Conservation (phyloP, 169 alveolate genomes). For the Plasmodium chabaudi region DNA sequence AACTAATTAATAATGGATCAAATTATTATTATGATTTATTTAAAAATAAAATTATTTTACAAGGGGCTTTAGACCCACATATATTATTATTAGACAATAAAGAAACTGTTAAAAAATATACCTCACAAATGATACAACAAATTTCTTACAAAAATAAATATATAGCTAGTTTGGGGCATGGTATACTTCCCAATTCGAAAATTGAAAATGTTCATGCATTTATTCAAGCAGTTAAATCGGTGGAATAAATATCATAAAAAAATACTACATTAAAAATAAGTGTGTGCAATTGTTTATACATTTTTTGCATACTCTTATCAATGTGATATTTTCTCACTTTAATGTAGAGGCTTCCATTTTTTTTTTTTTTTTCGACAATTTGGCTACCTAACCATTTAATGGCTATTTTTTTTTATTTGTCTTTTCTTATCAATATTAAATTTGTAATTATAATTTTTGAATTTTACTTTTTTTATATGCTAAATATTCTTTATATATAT, state of each 20-base stretch:
- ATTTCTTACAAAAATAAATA: slow-evolving; percentile 28
- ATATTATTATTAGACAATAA: slow-evolving; percentile 28
- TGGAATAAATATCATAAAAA: neutral
- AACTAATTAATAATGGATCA: neutral
- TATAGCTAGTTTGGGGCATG: slow-evolving; percentile 67
- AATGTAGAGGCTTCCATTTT: no score
- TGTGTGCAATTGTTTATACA: no score
- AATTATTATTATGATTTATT: slow-evolving; percentile 25
- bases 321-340: no score
- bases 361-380: no score
- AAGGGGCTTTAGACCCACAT: slow-evolving; percentile 71
- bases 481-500: no score
- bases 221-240: slow-evolving; percentile 12
- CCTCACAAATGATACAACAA: slow-evolving; percentile 10
- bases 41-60: slow-evolving; percentile 45
- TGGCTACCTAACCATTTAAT: no score
- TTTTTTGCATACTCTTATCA: no score
- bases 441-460: no score
- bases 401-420: no score
- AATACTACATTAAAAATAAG: no score
- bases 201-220: slow-evolving; percentile 66
- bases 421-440: no score
- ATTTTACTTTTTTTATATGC: no score
- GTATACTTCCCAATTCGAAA: slow-evolving; percentile 78
- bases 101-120: slow-evolving; percentile 9